phyloP scores from a whole-genome alignment of 352 stramenopile species.

The Thalassiosira mediterranea region DNA sequence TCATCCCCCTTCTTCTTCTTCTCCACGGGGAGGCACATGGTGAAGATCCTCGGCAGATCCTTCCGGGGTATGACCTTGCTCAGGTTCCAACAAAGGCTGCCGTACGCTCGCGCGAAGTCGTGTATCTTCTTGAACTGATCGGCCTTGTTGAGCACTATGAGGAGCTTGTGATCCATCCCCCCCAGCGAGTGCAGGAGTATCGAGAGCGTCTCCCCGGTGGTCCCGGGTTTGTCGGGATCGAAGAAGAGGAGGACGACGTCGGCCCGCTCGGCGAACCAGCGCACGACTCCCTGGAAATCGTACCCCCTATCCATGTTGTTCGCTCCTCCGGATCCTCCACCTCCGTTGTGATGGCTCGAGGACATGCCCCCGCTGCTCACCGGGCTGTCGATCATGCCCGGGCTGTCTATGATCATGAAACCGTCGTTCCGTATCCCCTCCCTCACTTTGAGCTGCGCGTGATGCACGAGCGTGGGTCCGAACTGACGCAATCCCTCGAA shows the following conservation, averaged over 20 bases:
- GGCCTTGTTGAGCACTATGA: constrained; percentile 99
- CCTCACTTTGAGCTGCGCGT: constrained; percentile 97
- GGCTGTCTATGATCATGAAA: constrained; percentile 99
- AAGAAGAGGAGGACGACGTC: constrained; percentile 99
- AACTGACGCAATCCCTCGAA: constrained; percentile 95
- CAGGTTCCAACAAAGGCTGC: constrained; percentile 99
- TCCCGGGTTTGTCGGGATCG: constrained; percentile 98
- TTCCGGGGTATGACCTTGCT: constrained; percentile 98
- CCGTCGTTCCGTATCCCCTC: constrained; percentile 89
- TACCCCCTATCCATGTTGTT: constrained; percentile 90
- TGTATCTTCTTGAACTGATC: constrained; percentile 94
- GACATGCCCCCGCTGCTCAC: constrained; percentile 82
- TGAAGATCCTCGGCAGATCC: constrained; percentile 99
- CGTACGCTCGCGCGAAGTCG: constrained; percentile 99
- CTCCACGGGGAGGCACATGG: constrained; percentile 97
- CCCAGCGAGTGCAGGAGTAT: constrained; percentile 96
- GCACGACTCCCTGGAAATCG: constrained; percentile 96
- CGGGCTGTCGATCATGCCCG: constrained; percentile 99
- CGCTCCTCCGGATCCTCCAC: too few relatives aligned
- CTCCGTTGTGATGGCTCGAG: constrained; percentile 8
- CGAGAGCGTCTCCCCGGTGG: constrained; percentile 98
- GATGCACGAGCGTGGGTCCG: constrained; percentile 96
- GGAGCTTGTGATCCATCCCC: constrained; percentile 99
- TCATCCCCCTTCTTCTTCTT: constrained; percentile 70
- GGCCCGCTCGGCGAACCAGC: constrained; percentile 97